Base-by-base conservation (phyloP, 176 grass and related monocot genomes). In the Saccharum officinarum region DNA sequence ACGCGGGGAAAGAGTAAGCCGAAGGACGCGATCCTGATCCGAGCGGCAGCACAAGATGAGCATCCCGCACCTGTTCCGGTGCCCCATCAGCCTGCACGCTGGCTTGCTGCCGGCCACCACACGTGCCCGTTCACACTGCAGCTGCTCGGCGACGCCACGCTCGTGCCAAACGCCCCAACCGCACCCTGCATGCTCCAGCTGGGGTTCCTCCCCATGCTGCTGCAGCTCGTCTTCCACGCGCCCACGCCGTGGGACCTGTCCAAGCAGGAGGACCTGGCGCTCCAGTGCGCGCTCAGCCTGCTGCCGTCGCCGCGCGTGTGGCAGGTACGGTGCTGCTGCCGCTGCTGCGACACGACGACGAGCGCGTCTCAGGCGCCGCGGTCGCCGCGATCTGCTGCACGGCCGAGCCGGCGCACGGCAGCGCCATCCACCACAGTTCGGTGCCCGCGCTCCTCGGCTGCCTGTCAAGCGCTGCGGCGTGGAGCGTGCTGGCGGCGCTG, bases 61-160 rank as follows among this genome's bases (percentile, higher is more conserved):
- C 93, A 79, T 98, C 14, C 97, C 97, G 55, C 89, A 94, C 78
- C 62, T 98, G 86, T 98, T 95, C 88, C 71, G 91, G 77, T 98
- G 97, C 71, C 97, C 97, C 26, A 98, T 98, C 73, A 92, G 93
- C 81, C 88, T 98, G 28, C 28, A 28, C 28, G 28, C 28, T 28
- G 28, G 96, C 88, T 95, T 15, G 89, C 90, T 79, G 93, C 85
- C 25, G 96, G 96, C 63, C 87, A 98, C 89, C 90, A 88, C 57
- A 92, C 91, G 6, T 98, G 93, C 85, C 91, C 93, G 26, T 93
- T 98, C 81, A 95, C 91, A 90, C 95, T 98, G 93, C 96, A 95
- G 85, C 69, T 64, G 36, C 81, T 98, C 73, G 85, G 64, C 8
- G 93, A 95, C 86, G 71, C 88, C 80, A 85, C 6, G 42, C 85